Evolutionary conservation across 306 rosid species (phyloP).

Genomic region (Rosa multiflora): DNA sequence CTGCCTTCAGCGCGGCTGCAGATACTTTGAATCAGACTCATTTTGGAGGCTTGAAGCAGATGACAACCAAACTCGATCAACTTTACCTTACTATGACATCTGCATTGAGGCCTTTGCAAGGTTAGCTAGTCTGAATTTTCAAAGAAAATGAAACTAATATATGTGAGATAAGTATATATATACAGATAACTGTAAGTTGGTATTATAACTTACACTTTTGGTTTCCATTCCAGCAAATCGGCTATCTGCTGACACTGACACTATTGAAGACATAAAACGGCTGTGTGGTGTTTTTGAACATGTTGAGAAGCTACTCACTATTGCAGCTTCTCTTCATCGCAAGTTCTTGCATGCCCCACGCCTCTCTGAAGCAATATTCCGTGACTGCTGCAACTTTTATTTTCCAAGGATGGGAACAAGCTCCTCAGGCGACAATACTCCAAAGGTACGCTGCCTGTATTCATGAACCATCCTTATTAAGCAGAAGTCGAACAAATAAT

Average conservation of each 20-base stretch:
- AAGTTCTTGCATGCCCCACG: slow-evolving; percentile 75
- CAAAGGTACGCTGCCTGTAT: slow-evolving; percentile 49
- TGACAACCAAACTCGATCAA: slow-evolving; percentile 73
- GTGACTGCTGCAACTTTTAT: slow-evolving; percentile 60
- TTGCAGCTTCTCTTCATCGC: slow-evolving; percentile 90
- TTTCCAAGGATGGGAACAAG: slow-evolving; percentile 62
- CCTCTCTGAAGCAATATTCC: slow-evolving; percentile 72
- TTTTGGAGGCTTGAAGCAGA: slow-evolving; percentile 74
- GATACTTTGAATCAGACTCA: slow-evolving; percentile 69
- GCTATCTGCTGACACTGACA: slow-evolving; percentile 67
- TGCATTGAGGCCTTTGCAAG: slow-evolving; percentile 70
- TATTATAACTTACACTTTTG: slow-evolving; percentile 12
- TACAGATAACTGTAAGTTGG: slow-evolving; percentile 7
- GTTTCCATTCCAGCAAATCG: slow-evolving; percentile 59
- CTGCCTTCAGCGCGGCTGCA: slow-evolving; percentile 85
- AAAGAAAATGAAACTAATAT: background rate
- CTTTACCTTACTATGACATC: slow-evolving; percentile 72
- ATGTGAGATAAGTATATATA: background rate
- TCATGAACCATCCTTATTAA: background rate
- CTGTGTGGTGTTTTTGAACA: slow-evolving; percentile 68
- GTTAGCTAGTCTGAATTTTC: slow-evolving; percentile 28
- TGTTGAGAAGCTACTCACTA: slow-evolving; percentile 67
- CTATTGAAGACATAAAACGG: slow-evolving; percentile 61
- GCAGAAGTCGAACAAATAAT: slow-evolving; percentile 5
- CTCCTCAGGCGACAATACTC: slow-evolving; percentile 35